phyloP scores from a whole-genome alignment of 179 eudicot genomes.

The Monotropa hypopitys region DNA sequence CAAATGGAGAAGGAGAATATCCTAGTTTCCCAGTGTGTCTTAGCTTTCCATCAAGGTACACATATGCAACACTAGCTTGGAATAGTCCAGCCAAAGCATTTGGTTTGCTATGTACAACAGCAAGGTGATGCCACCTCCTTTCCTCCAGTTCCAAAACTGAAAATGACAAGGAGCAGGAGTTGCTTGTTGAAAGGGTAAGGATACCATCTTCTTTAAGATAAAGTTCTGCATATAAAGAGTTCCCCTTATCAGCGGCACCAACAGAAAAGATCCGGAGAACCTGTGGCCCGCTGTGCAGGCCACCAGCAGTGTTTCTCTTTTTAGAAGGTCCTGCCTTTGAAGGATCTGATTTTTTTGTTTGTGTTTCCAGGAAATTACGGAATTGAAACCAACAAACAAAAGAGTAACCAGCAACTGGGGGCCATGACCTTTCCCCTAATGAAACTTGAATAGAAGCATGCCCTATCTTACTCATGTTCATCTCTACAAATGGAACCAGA shows the following conservation, averaged over 20 bases:
- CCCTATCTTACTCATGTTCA: slow-evolving; percentile 94
- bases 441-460: slow-evolving; percentile 95
- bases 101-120: slow-evolving; percentile 96
- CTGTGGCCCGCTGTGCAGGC: slow-evolving; percentile 38
- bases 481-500: slow-evolving; percentile 87
- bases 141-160: slow-evolving; percentile 87
- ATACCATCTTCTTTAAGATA: slow-evolving; percentile 86
- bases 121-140: slow-evolving; percentile 98
- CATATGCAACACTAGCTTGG: slow-evolving; percentile 95
- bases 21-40: slow-evolving; percentile 92
- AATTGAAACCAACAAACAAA: slow-evolving; percentile 98
- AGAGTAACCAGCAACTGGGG: slow-evolving; percentile 99
- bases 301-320: slow-evolving; percentile 27
- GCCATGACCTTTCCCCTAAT: slow-evolving; percentile 98
- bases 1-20: slow-evolving; percentile 92
- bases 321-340: slow-evolving; percentile 32
- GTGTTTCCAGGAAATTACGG: slow-evolving; percentile 55
- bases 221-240: slow-evolving; percentile 77
- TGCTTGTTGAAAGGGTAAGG: slow-evolving; percentile 88
- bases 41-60: slow-evolving; percentile 86
- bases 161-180: slow-evolving; percentile 72
- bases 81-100: slow-evolving; percentile 99
- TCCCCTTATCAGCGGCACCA: slow-evolving; percentile 66
- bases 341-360: slow-evolving; percentile 42
- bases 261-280: slow-evolving; percentile 84